Conservation (phyloP, 1,284 basidiomycete species). For the Golubevia sp. region DNA sequence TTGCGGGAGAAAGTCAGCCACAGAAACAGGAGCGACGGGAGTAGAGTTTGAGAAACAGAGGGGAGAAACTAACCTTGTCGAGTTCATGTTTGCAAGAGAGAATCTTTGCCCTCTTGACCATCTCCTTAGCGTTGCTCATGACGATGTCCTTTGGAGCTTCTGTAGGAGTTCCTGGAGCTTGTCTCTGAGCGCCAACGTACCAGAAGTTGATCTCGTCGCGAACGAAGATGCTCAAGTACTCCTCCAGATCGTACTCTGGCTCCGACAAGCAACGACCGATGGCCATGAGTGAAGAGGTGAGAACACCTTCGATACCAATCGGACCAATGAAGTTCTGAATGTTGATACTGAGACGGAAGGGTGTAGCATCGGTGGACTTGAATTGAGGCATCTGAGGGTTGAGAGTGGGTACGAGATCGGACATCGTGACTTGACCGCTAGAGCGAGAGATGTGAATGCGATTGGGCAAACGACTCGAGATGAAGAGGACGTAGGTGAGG, state of each 20-base stretch:
- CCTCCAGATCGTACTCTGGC: slow-evolving; percentile 87
- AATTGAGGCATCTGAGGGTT: slow-evolving; percentile 70
- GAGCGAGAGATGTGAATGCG: slow-evolving; percentile 86
- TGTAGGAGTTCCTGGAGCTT: slow-evolving; percentile 13
- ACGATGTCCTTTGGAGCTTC: slow-evolving; percentile 67
- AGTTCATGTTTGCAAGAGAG: slow-evolving; percentile 83
- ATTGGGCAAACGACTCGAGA: slow-evolving; percentile 80
- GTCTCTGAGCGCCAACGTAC: slow-evolving; percentile 61
- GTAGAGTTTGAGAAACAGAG: not conserved
- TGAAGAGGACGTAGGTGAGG: slow-evolving; percentile 86
- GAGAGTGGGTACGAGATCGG: slow-evolving; percentile 55
- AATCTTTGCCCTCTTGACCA: slow-evolving; percentile 82
- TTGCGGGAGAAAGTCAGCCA: no score
- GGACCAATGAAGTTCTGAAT: slow-evolving; percentile 92
- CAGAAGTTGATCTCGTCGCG: slow-evolving; percentile 88
- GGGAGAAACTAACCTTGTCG: slow-evolving; percentile 69
- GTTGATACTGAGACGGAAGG: slow-evolving; percentile 96
- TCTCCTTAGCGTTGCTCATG: slow-evolving; percentile 74
- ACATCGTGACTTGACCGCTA: slow-evolving; percentile 49
- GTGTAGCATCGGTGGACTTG: slow-evolving; percentile 81
- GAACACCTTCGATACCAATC: slow-evolving; percentile 84
- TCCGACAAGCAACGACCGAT: slow-evolving; percentile 87
- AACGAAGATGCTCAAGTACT: slow-evolving; percentile 84
- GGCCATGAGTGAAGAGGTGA: slow-evolving; percentile 85
- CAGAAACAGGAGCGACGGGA: not conserved